These are phyloP conservation scores for Zoysia japonica DNA, from an alignment of 176 grass and related monocot genomes.

Conservation along the genomic window DNA sequence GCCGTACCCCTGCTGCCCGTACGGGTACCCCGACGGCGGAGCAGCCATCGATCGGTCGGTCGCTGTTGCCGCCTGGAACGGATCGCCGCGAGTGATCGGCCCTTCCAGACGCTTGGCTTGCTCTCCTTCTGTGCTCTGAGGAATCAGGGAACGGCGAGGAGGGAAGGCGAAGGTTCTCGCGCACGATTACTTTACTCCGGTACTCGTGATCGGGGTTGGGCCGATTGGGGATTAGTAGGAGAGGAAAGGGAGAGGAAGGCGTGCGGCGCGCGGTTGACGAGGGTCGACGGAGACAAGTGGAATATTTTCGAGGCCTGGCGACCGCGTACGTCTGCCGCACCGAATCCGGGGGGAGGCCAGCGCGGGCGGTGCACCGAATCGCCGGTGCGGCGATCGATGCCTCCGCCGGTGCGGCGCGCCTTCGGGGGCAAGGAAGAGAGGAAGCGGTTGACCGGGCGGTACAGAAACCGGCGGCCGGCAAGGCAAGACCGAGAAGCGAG, in stretches of 20 bases:
- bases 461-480: background rate
- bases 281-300: background rate
- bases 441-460: background rate
- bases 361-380: slow-evolving; percentile 22
- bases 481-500: background rate
- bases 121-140: background rate
- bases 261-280: slow-evolving; percentile 22
- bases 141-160: slow-evolving; percentile 1
- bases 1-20: background rate
- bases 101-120: background rate
- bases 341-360: background rate
- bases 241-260: slow-evolving; percentile 9
- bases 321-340: slow-evolving; percentile 33
- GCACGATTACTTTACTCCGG: background rate
- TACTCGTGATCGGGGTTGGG: background rate
- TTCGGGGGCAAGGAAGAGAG: background rate
- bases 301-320: slow-evolving; percentile 17
- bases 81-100: background rate
- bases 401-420: background rate
- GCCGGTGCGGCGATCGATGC: slow-evolving; percentile 8
- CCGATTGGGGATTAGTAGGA: background rate
- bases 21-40: slow-evolving; percentile 40
- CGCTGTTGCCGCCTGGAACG: background rate
- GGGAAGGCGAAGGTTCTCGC: slow-evolving; percentile 14
- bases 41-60: background rate